A percentile compares a stretch with the other conserved stretches of the same genome.
Conservation (phyloP, 768 basidiomycete genomes). For the Auriscalpium microsporum region DNA sequence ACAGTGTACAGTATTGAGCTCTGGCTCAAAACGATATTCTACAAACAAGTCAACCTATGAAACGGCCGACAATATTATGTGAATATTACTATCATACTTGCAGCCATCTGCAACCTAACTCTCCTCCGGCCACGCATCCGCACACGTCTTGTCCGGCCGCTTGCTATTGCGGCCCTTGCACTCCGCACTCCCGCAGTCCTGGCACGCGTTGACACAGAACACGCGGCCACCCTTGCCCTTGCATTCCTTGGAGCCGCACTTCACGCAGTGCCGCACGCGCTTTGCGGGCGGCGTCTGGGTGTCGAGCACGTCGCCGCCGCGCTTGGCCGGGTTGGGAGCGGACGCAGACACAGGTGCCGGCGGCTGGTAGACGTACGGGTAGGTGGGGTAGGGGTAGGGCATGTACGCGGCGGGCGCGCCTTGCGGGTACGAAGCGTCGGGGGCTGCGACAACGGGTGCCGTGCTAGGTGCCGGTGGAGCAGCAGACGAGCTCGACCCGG, state of each 20-base stretch:
- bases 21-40: too few relatives aligned
- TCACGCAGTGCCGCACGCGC: slow-evolving; percentile 72
- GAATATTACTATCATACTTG: too few relatives aligned
- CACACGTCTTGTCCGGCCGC: slow-evolving; percentile 66
- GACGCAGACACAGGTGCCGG: slow-evolving; percentile 15
- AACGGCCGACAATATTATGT: too few relatives aligned
- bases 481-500: background rate
- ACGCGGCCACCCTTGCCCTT: slow-evolving; percentile 74
- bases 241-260: slow-evolving; percentile 74
- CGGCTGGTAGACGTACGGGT: slow-evolving; percentile 22
- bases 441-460: slow-evolving; percentile 16
- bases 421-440: slow-evolving; percentile 11
- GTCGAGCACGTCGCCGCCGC: slow-evolving; percentile 5
- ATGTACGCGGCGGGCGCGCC: slow-evolving; percentile 21
- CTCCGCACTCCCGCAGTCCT: slow-evolving; percentile 76
- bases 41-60: too few relatives aligned
- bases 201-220: slow-evolving; percentile 67
- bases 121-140: slow-evolving; percentile 38
- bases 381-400: slow-evolving; percentile 29
- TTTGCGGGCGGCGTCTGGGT: slow-evolving; percentile 35
- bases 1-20: too few relatives aligned
- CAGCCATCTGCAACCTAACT: too few relatives aligned
- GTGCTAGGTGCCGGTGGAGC: slow-evolving; percentile 5
- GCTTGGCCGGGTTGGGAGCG: background rate
- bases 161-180: slow-evolving; percentile 74